Evolutionary conservation across 768 basidiomycete genomes (phyloP).

Genomic region (Sarcodon aspratus): DNA sequence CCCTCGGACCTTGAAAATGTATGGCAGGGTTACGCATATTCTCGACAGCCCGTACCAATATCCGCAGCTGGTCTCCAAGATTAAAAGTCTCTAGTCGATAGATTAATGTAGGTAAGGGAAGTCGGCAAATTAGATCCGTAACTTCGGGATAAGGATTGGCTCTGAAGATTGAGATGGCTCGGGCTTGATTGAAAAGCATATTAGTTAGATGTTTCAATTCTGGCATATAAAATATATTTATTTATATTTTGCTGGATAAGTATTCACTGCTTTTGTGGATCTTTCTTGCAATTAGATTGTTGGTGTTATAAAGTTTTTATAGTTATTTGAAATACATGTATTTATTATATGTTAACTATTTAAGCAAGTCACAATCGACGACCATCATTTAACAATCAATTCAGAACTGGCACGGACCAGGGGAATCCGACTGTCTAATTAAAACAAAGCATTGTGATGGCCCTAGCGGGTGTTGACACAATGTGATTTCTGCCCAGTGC

Average conservation of each 20-base stretch:
- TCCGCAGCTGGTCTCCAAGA: slow-evolving; percentile 74
- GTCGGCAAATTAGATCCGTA: slow-evolving; percentile 74
- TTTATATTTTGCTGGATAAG: slow-evolving; percentile 39
- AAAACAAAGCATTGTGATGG: slow-evolving; percentile 76
- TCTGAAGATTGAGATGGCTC: slow-evolving; percentile 72
- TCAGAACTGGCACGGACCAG: slow-evolving; percentile 73
- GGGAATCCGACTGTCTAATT: slow-evolving; percentile 80
- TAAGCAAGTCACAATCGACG: too few relatives aligned
- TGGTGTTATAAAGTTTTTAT: too few relatives aligned
- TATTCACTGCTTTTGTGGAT: slow-evolving; percentile 46
- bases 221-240: slow-evolving; percentile 30
- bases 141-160: slow-evolving; percentile 73
- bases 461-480: slow-evolving; percentile 58
- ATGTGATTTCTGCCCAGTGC: slow-evolving; percentile 79
- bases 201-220: slow-evolving; percentile 60
- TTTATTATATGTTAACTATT: too few relatives aligned
- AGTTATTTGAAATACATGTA: too few relatives aligned
- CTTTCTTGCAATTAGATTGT: too few relatives aligned
- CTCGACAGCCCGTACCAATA: slow-evolving; percentile 73
- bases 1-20: slow-evolving; percentile 73
- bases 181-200: slow-evolving; percentile 64
- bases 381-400: slow-evolving; percentile 60
- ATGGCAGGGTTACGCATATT: slow-evolving; percentile 60
- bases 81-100: slow-evolving; percentile 74
- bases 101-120: slow-evolving; percentile 75